A percentile compares a stretch with the other conserved stretches of the same genome.
These are phyloP conservation scores for Triangularia verruculosa DNA, from an alignment of 2,329 filamentous ascomycete species.

Conservation along the genomic window DNA sequence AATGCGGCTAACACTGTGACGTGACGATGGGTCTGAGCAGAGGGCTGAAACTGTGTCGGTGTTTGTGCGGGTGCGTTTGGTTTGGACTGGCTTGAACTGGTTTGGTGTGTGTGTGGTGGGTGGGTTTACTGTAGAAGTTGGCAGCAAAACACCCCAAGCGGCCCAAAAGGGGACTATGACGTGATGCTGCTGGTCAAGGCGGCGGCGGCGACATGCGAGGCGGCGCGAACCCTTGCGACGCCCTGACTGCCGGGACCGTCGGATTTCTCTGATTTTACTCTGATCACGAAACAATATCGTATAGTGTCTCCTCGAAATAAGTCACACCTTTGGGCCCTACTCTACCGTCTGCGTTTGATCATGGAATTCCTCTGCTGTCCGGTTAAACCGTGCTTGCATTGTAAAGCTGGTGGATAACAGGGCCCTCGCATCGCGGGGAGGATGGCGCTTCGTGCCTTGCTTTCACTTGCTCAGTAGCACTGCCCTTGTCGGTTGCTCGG, in stretches of 20 bases:
- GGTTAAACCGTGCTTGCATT: no score
- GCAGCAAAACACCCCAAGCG: conserved; percentile 21
- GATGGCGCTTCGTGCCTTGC: not conserved
- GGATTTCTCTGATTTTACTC: not conserved
- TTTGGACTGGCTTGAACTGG: no score
- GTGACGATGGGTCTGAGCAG: not conserved
- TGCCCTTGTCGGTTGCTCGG: not conserved
- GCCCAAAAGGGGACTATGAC: conserved; percentile 26
- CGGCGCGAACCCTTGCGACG: conserved; percentile 4
- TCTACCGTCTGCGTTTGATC: not conserved
- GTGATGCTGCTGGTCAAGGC: conserved; percentile 17
- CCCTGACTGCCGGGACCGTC: not conserved
- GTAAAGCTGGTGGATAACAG: not conserved
- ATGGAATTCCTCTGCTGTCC: not conserved
- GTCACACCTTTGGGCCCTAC: not conserved
- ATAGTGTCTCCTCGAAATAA: no score
- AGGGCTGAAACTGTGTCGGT: not conserved
- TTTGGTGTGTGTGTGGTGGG: not conserved
- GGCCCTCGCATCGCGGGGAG: not conserved
- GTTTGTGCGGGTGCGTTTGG: not conserved
- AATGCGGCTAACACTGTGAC: not conserved
- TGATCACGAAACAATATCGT: no score
- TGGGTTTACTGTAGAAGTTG: conserved; percentile 23
- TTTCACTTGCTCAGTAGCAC: not conserved
- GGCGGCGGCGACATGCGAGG: conserved; percentile 7